Conservation (phyloP, 805 yeast genomes). For the Lipomyces yamanashiensis region DNA sequence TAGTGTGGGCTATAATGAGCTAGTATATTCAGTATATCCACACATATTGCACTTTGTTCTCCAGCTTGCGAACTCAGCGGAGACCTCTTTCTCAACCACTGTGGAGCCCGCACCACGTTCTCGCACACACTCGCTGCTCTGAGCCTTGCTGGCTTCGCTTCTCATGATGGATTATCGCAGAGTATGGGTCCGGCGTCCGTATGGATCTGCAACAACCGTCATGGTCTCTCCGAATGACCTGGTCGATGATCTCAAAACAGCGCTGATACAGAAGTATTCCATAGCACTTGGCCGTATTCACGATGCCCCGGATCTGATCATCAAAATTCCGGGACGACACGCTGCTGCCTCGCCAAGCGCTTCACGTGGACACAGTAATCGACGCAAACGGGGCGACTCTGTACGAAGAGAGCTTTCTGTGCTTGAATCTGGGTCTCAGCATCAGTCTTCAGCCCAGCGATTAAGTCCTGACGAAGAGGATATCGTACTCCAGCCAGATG, state of each 20-base stretch:
- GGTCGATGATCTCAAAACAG: constrained; percentile 79
- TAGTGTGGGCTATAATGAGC: too few relatives aligned
- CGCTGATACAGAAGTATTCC: constrained; percentile 67
- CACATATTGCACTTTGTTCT: not conserved
- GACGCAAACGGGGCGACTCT: constrained; percentile 24
- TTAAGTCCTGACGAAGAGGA: constrained; percentile 11
- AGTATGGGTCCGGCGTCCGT: constrained; percentile 47
- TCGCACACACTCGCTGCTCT: not conserved
- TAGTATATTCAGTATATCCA: too few relatives aligned
- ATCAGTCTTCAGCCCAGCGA: not conserved
- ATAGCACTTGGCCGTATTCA: constrained; percentile 62
- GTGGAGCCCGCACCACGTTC: not conserved
- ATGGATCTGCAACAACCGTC: constrained; percentile 67
- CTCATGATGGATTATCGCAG: constrained; percentile 35
- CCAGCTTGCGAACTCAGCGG: not conserved
- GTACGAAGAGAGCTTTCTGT: constrained; percentile 11
- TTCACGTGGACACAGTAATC: constrained; percentile 10
- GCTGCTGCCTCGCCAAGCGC: constrained; percentile 3
- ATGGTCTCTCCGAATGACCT: constrained; percentile 64
- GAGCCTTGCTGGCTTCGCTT: not conserved
- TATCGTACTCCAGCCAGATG: constrained; percentile 58
- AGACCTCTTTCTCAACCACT: not conserved
- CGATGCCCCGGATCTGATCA: constrained; percentile 68
- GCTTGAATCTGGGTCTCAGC: constrained; percentile 9
- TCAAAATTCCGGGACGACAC: constrained; percentile 31